Evolutionary conservation across 148 eudicot genomes (phyloP), one percentile per base, ranked within the genome.

Genomic region (Rhododendron mucronatum): DNA sequence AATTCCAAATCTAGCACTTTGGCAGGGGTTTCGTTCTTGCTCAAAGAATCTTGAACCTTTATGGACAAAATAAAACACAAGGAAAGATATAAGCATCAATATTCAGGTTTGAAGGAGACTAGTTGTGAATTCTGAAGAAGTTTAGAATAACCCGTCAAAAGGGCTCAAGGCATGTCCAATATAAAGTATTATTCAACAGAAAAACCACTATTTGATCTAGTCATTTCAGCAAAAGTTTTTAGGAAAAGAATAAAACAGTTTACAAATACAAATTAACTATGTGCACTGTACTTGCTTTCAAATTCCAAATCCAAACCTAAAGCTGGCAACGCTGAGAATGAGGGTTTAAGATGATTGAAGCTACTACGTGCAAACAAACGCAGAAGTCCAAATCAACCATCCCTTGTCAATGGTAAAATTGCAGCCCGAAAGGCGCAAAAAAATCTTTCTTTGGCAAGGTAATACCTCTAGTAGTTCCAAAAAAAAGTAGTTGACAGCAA

Each of bases 11-110:
- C 89, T 81, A 82, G 81, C 83, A 84, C 35, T 16, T 85, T 86
- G 61, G 85, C 83, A 75, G 88, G 86, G 67, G 84, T 69, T 83
- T 90, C 88, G 74, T 84, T 84, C 84, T 89, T 88, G 39, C 82
- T 57, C 89, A 84, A 78, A 59, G 91, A 88, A 81, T 91, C 95
- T 87, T 88, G 88, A 86, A 89, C 91, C 93, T 91, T 78, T 28
- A 71, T 59, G 89, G 86, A 63, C 67, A 82, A 77, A 69, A 83
- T 37, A 80, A 80, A 50, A 20, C 21, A 44, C 7, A 10, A 51
- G 57, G 50, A 30, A 33, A 21, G 48, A 76, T 59, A 45, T 84
- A 23, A 69, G 86, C 51, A 71, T 28, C 26, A 69, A 84, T 16
- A 65, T 21, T 35, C 84, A 86, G 67, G 28, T 53, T 55, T 61